phyloP scores from a whole-genome alignment of 768 basidiomycete genomes.

The Pseudohyphozyma bogoriensis region DNA sequence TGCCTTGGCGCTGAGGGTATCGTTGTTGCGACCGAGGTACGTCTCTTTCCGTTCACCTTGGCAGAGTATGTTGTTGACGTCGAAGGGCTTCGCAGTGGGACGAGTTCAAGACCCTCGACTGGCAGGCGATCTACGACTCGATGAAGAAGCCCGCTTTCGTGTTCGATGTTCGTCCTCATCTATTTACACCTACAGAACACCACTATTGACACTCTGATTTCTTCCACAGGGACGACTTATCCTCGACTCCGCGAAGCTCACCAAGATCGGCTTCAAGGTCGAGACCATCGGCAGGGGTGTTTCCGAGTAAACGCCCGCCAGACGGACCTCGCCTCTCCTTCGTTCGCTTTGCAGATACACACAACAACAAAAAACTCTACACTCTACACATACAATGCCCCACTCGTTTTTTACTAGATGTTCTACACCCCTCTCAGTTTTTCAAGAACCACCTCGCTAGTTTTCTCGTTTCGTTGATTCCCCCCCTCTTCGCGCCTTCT shows the following conservation, averaged over 20 bases:
- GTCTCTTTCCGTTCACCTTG: background rate
- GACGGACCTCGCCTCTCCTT: no score
- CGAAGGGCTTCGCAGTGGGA: constrained; percentile 56
- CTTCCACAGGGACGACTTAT: constrained; percentile 88
- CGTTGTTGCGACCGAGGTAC: constrained; percentile 77
- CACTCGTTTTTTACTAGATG: no score
- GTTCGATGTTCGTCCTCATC: background rate
- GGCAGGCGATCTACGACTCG: constrained; percentile 67
- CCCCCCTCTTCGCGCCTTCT: no score
- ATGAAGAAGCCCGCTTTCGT: constrained; percentile 96
- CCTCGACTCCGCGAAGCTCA: constrained; percentile 67
- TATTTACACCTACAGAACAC: background rate
- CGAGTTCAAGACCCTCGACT: constrained; percentile 87
- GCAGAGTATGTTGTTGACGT: background rate
- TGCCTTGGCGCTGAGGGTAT: constrained; percentile 83
- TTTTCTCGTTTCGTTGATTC: no score
- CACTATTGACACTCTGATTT: background rate
- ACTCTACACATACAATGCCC: no score
- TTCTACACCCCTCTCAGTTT: no score
- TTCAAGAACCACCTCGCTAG: no score
- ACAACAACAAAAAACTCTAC: no score
- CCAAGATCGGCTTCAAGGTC: constrained; percentile 74
- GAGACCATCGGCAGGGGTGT: constrained; percentile 36
- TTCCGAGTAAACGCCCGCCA: constrained; percentile 1
- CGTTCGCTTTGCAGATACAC: no score